Evolutionary conservation across 768 basidiomycete genomes (phyloP).

Genomic region (Leucogyrophana mollusca): DNA sequence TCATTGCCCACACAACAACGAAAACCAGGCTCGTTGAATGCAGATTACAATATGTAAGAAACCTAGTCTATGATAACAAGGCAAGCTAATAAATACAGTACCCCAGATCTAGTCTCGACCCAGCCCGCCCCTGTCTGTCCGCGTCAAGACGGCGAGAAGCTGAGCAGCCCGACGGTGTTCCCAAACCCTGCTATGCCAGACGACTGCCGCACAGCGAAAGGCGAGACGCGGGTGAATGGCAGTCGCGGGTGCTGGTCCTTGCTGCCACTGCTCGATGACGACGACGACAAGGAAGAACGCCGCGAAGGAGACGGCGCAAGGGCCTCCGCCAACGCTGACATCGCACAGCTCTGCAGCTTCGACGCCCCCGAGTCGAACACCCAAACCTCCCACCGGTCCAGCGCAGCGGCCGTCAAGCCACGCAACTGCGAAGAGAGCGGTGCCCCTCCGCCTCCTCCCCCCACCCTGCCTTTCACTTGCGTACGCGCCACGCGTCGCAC

Average conservation of each 20-base stretch:
- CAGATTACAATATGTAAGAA: too few relatives aligned
- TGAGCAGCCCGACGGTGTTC: constrained; percentile 69
- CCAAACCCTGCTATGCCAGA: constrained; percentile 72
- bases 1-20: too few relatives aligned
- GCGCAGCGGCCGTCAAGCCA: constrained; percentile 60
- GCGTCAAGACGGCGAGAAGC: constrained; percentile 10
- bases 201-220: constrained; percentile 49
- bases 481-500: constrained; percentile 63
- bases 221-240: constrained; percentile 78
- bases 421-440: constrained; percentile 9
- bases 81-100: constrained; percentile 6
- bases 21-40: too few relatives aligned
- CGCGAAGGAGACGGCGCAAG: constrained; percentile 18
- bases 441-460: constrained; percentile 6
- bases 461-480: constrained; percentile 28
- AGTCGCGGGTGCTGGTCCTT: constrained; percentile 47
- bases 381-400: constrained; percentile 88
- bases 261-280: constrained; percentile 2
- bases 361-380: constrained; percentile 59
- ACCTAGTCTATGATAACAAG: neutral
- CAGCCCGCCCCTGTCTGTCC: neutral
- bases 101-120: constrained; percentile 1
- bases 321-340: constrained; percentile 44
- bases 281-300: constrained; percentile 6
- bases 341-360: constrained; percentile 46